phyloP scores from a whole-genome alignment of 352 stramenopile species.

The Phytopythium boreale region DNA sequence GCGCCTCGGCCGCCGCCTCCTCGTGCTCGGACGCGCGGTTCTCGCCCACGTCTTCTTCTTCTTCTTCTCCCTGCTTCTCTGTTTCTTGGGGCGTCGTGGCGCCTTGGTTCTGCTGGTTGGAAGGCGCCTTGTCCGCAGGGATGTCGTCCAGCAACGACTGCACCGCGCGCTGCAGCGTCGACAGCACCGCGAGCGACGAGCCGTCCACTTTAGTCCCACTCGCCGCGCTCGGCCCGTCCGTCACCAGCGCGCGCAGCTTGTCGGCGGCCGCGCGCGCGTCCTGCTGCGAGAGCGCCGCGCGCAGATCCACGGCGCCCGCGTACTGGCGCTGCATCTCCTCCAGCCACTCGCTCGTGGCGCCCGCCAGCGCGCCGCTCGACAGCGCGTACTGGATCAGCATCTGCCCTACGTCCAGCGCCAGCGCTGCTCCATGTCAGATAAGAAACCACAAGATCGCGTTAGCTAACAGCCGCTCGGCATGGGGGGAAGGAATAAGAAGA shows the following conservation, averaged over 20 bases:
- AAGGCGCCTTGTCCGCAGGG: neutral
- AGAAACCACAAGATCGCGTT: neutral
- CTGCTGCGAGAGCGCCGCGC: conserved; percentile 31
- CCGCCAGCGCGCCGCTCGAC: conserved; percentile 42
- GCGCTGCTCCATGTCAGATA: conserved; percentile 18
- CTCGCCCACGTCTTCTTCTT: conserved; percentile 15
- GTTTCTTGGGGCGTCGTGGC: conserved; percentile 13
- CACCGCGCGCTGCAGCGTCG: conserved; percentile 44
- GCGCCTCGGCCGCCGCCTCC: conserved; percentile 61
- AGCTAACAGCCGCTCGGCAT: neutral
- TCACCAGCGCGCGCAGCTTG: conserved; percentile 37
- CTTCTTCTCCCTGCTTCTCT: neutral
- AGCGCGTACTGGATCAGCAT: conserved; percentile 55
- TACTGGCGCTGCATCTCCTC: conserved; percentile 49
- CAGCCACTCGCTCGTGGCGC: conserved; percentile 50
- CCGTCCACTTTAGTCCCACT: neutral
- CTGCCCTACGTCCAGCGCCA: conserved; percentile 52
- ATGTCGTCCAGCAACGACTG: conserved; percentile 23
- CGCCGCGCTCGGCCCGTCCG: no score
- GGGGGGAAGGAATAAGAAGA: neutral
- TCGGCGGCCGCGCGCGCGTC: conserved; percentile 33
- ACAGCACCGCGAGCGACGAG: conserved; percentile 16
- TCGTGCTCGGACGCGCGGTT: conserved; percentile 43
- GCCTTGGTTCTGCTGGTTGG: neutral
- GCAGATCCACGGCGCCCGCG: conserved; percentile 29